Evolutionary conservation across 352 stramenopile species (phyloP).

Genomic region (Globisporangium solare): DNA sequence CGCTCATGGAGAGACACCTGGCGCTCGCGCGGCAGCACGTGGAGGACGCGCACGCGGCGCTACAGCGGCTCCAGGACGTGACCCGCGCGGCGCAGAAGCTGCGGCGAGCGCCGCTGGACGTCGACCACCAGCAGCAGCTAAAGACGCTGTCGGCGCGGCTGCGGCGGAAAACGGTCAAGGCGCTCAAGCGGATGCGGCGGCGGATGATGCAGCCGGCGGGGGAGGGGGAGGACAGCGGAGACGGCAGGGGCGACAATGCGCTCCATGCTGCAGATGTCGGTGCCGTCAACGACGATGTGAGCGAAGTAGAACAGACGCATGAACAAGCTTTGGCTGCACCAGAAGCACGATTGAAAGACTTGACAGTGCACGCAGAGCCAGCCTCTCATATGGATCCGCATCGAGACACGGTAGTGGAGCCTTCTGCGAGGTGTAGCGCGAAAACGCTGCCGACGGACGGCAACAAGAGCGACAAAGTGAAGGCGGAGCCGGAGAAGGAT

Average conservation of each 20-base stretch:
- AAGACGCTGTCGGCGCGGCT: not conserved
- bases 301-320: too few relatives aligned
- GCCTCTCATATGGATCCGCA: too few relatives aligned
- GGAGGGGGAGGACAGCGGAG: not conserved
- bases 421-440: too few relatives aligned
- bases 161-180: not conserved
- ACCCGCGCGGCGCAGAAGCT: slow-evolving; percentile 6
- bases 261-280: not conserved
- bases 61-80: slow-evolving; percentile 5
- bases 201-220: not conserved
- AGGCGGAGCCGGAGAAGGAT: too few relatives aligned
- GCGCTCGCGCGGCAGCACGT: not conserved
- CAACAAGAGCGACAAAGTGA: too few relatives aligned
- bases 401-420: too few relatives aligned
- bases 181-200: not conserved
- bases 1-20: not conserved
- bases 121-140: not conserved
- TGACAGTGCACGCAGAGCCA: too few relatives aligned
- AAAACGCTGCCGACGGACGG: too few relatives aligned
- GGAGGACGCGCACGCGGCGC: slow-evolving; percentile 1
- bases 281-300: too few relatives aligned
- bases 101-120: not conserved
- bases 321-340: too few relatives aligned
- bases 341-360: too few relatives aligned
- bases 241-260: not conserved